Evolutionary conservation across 129 eudicot species (phyloP).

Genomic region (Heracleum sosnowskyi): DNA sequence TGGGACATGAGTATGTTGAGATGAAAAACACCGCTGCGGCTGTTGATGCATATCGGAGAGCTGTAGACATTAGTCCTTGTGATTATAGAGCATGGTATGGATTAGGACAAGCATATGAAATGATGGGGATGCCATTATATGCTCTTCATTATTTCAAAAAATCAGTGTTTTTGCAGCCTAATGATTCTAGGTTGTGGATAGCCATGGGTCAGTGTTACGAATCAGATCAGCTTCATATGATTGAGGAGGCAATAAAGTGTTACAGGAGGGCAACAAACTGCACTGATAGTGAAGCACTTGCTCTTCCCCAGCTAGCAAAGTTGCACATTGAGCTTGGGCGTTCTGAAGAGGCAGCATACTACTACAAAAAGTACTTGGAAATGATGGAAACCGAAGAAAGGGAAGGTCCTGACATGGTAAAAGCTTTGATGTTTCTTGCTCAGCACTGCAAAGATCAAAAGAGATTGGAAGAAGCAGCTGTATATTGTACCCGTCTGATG

Average conservation of each 20-base stretch:
- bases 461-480: constrained; percentile 78
- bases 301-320: constrained; percentile 70
- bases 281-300: constrained; percentile 90
- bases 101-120: constrained; percentile 93
- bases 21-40: constrained; percentile 91
- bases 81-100: constrained; percentile 98
- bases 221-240: constrained; percentile 68
- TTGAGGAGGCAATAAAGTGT: constrained; percentile 88
- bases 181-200: constrained; percentile 79
- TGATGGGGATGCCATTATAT: constrained; percentile 90
- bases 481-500: constrained; percentile 85
- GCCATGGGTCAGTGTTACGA: constrained; percentile 97
- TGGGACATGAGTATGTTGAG: constrained; percentile 94
- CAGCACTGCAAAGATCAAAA: constrained; percentile 43
- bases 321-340: constrained; percentile 59
- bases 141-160: constrained; percentile 80
- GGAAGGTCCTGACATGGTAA: constrained; percentile 92
- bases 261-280: constrained; percentile 69
- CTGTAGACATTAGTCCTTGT: constrained; percentile 76
- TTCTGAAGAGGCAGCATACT: constrained; percentile 66
- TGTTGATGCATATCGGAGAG: constrained; percentile 83
- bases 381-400: constrained; percentile 86
- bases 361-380: constrained; percentile 84
- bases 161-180: constrained; percentile 81
- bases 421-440: constrained; percentile 69